phyloP scores from a whole-genome alignment of 306 rosid genomes.

The Albizia julibrissin region DNA sequence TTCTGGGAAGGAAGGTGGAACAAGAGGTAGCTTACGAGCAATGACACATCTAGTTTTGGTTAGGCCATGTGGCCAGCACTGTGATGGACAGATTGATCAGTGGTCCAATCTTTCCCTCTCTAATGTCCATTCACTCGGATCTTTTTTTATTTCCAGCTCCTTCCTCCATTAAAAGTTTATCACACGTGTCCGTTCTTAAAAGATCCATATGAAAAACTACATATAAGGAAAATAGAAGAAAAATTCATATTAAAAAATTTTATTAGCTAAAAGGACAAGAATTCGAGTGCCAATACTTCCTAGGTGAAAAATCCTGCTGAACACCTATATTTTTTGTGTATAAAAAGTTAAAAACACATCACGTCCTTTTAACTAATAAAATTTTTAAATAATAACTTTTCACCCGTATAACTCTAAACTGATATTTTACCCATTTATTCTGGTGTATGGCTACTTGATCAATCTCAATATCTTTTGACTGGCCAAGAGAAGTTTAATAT shows the following conservation, averaged over 20 bases:
- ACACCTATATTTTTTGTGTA: too few species aligned
- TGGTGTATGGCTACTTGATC: neutral
- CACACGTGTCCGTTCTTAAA: neutral
- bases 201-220: neutral
- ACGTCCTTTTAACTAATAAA: too few species aligned
- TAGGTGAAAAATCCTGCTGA: too few species aligned
- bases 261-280: too few species aligned
- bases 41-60: neutral
- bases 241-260: too few species aligned
- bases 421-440: neutral
- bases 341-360: too few species aligned
- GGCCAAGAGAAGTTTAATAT: neutral
- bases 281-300: too few species aligned
- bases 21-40: neutral
- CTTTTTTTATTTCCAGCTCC: neutral
- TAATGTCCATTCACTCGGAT: neutral
- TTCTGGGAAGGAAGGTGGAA: neutral
- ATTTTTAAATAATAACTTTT: too few species aligned
- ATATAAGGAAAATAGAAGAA: too few species aligned
- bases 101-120: slow-evolving; percentile 1
- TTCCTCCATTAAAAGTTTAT: neutral
- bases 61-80: neutral
- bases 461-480: neutral
- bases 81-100: neutral
- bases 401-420: neutral